Conservation (phyloP, 2,329 filamentous ascomycete genomes). For the Pseudocercospora pini-densiflorae region DNA sequence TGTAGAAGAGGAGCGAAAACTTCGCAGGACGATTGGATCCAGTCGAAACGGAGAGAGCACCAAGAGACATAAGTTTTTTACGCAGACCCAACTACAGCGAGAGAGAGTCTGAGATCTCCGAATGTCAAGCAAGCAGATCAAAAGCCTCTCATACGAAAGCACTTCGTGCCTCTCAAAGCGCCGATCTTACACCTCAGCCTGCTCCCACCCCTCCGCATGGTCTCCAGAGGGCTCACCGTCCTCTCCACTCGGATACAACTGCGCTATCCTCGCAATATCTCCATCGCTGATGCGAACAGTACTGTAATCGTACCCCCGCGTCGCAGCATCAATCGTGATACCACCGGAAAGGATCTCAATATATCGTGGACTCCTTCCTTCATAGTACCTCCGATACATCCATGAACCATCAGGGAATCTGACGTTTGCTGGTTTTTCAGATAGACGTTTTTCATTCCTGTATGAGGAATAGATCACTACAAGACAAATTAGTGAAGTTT, state of each 20-base stretch:
- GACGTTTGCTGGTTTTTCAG: neutral
- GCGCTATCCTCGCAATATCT: conserved; percentile 7
- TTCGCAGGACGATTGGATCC: too few species aligned
- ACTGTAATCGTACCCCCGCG: neutral
- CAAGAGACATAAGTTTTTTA: too few species aligned
- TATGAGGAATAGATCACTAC: neutral
- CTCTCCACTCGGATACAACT: neutral
- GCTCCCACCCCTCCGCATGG: neutral
- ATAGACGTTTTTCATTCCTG: neutral
- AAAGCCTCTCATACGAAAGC: too few species aligned
- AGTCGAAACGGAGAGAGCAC: too few species aligned
- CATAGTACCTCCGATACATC: neutral
- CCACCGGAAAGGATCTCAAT: neutral
- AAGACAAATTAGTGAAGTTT: neutral
- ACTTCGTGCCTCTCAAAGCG: too few species aligned
- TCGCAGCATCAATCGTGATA: neutral
- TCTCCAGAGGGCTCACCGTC: neutral
- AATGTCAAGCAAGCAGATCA: too few species aligned
- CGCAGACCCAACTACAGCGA: too few species aligned
- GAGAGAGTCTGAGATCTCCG: too few species aligned
- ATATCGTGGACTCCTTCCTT: neutral
- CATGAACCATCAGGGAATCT: neutral
- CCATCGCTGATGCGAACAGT: neutral
- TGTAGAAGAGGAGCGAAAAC: too few species aligned
- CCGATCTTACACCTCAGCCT: neutral